Percentiles rank a stretch among this genome's conserved stretches.
These are phyloP conservation scores for Furcasterigmium sp. DNA, from an alignment of 2,329 filamentous ascomycete genomes.

Conservation along the genomic window DNA sequence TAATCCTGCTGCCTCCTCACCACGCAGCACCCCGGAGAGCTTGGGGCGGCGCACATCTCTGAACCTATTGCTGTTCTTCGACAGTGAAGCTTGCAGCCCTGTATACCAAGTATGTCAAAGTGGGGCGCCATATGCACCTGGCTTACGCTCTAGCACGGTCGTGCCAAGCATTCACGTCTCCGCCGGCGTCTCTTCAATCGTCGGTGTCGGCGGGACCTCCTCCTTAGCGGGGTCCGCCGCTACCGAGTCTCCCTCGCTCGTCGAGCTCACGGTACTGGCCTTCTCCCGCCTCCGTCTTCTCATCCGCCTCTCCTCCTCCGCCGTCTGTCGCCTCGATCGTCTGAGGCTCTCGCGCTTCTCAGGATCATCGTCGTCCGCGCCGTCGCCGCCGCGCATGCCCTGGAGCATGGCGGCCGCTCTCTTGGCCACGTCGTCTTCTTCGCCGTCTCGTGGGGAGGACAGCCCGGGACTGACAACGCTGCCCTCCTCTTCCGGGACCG, in stretches of 20 bases:
- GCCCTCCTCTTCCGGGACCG: conserved; percentile 41
- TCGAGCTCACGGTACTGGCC: conserved; percentile 31
- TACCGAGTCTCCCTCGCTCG: conserved; percentile 12
- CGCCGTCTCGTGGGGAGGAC: conserved; percentile 36
- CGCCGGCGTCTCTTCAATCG: conserved; percentile 11
- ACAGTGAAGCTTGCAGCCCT: conserved; percentile 13
- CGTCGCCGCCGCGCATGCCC: conserved; percentile 67
- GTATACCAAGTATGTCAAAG: too few species aligned
- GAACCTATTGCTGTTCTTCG: neutral
- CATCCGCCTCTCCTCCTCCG: conserved; percentile 70
- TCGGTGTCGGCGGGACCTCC: conserved; percentile 11
- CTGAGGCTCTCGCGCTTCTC: conserved; percentile 58
- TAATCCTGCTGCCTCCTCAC: neutral
- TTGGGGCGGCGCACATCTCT: neutral
- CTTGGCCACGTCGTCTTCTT: conserved; percentile 73
- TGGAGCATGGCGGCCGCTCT: conserved; percentile 79
- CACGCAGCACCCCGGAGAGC: neutral
- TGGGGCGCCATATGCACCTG: too few species aligned
- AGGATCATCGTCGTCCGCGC: conserved; percentile 44
- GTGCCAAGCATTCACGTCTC: conserved; percentile 7
- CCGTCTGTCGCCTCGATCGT: conserved; percentile 60
- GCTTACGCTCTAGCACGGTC: too few species aligned
- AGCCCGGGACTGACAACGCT: conserved; percentile 46
- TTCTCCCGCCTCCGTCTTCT: conserved; percentile 63
- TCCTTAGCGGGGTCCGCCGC: conserved; percentile 9